Conservation (phyloP, 2,329 filamentous ascomycete species). For the Calonectria hawksworthii region DNA sequence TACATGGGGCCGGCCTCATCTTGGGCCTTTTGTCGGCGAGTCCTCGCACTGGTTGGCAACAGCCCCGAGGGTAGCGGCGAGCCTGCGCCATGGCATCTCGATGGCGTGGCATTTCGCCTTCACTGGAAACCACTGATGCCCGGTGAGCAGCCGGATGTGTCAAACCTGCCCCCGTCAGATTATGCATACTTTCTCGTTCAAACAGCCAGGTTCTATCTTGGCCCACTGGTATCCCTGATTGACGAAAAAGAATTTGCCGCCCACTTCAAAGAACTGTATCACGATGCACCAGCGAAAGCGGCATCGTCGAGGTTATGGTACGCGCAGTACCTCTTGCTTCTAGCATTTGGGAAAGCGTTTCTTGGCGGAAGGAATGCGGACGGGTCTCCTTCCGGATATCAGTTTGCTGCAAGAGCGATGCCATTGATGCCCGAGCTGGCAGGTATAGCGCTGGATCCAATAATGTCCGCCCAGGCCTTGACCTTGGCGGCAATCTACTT, state of each 20-base stretch:
- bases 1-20: constrained; percentile 45
- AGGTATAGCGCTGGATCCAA: constrained; percentile 35
- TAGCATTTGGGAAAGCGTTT: constrained; percentile 51
- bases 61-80: constrained; percentile 40
- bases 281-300: constrained; percentile 36
- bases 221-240: constrained; percentile 32
- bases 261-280: constrained; percentile 38
- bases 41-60: constrained; percentile 35
- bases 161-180: constrained; percentile 35
- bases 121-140: constrained; percentile 35
- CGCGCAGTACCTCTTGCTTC: constrained; percentile 48
- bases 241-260: constrained; percentile 34
- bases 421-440: constrained; percentile 53
- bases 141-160: constrained; percentile 38
- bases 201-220: constrained; percentile 40
- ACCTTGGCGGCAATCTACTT: constrained; percentile 54
- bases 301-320: constrained; percentile 44
- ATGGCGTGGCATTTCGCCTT: constrained; percentile 41
- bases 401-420: constrained; percentile 56
- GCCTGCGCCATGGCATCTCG: constrained; percentile 42
- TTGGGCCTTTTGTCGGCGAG: constrained; percentile 43
- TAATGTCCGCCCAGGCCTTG: constrained; percentile 45
- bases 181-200: constrained; percentile 41
- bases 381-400: constrained; percentile 50
- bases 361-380: constrained; percentile 40